Evolutionary conservation across 148 eudicot genomes (phyloP), one percentile per base, ranked within the genome.

Genomic region (Simmondsia chinensis): DNA sequence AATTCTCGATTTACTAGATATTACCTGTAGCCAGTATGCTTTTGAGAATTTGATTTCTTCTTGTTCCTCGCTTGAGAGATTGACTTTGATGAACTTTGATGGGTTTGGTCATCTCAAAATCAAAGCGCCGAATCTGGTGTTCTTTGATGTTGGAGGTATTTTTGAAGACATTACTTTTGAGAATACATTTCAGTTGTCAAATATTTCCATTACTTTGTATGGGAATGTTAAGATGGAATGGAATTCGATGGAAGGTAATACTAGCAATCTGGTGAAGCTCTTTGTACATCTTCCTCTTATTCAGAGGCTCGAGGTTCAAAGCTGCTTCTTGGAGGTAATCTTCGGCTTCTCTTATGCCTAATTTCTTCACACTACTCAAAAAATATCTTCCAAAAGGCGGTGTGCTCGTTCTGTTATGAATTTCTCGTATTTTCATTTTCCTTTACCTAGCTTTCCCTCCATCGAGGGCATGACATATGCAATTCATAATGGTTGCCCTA

Each of bases 81-180:
- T 84, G 46, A 84, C 89, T 21, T 68, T 84, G 64, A 84, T 84
- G 95, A 84, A 84, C 71, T 84, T 80, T 57, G 89, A 84, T 12
- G 89, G 89, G 39, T 80, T 84, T 45, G 25, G 54, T 24, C 60
- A 66, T 51, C 80, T 84, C 22, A 75, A 72, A 42, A 77, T 84
- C 38, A 66, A 64, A 56, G 89, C 95, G 26, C 85, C 95, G 18
- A 77, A 77, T 69, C 95, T 84, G 50, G 82, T 64, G 20, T 84
- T 80, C 69, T 84, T 84, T 63, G 95, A 84, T 26, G 59, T 80
- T 32, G 95, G 89, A 44, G 95, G 95, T 39, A 66, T 61, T 52
- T 84, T 77, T 56, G 80, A 72, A 31, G 77, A 74, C 51, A 69
- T 84, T 35, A 50, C 55, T 57, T 80, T 84, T 57, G 60, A 43